Conservation (phyloP, 768 basidiomycete genomes). For the Pleurotus djamor region DNA sequence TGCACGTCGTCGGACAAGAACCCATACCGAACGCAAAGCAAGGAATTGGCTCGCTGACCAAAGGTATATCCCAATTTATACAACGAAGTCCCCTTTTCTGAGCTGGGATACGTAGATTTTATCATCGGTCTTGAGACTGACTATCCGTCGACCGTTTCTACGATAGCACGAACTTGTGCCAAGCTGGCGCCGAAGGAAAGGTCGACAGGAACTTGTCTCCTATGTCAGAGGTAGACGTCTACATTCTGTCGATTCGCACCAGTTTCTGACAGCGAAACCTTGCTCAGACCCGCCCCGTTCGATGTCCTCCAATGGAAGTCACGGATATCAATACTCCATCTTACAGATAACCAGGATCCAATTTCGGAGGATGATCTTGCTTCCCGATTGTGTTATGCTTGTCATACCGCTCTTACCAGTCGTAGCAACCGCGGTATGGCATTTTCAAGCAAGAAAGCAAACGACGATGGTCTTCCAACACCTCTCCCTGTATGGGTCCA, state of each 20-base stretch:
- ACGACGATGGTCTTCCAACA: slow-evolving; percentile 6
- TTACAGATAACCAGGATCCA: slow-evolving; percentile 22
- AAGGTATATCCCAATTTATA: slow-evolving; percentile 38
- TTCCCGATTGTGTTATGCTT: slow-evolving; percentile 57
- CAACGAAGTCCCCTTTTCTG: too few relatives aligned
- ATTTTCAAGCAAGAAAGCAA: slow-evolving; percentile 8
- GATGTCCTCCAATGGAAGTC: slow-evolving; percentile 74
- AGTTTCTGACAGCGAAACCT: neutral
- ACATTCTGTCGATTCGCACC: neutral
- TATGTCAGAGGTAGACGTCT: slow-evolving; percentile 61
- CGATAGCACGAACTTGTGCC: slow-evolving; percentile 76
- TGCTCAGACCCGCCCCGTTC: slow-evolving; percentile 56
- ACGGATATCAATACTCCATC: slow-evolving; percentile 66
- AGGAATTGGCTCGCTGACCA: slow-evolving; percentile 65
- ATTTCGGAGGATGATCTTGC: slow-evolving; percentile 26
- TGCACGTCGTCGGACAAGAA: slow-evolving; percentile 51
- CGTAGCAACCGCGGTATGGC: slow-evolving; percentile 42
- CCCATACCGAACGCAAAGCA: slow-evolving; percentile 43
- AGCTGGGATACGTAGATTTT: slow-evolving; percentile 49
- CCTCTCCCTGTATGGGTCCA: slow-evolving; percentile 38
- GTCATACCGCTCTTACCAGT: slow-evolving; percentile 60
- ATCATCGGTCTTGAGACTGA: slow-evolving; percentile 78
- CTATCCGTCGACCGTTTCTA: slow-evolving; percentile 85
- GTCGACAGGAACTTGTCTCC: slow-evolving; percentile 44
- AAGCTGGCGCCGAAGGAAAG: slow-evolving; percentile 71